Conservation (phyloP, 2,329 filamentous ascomycete genomes). For the Cercospora sesami region DNA sequence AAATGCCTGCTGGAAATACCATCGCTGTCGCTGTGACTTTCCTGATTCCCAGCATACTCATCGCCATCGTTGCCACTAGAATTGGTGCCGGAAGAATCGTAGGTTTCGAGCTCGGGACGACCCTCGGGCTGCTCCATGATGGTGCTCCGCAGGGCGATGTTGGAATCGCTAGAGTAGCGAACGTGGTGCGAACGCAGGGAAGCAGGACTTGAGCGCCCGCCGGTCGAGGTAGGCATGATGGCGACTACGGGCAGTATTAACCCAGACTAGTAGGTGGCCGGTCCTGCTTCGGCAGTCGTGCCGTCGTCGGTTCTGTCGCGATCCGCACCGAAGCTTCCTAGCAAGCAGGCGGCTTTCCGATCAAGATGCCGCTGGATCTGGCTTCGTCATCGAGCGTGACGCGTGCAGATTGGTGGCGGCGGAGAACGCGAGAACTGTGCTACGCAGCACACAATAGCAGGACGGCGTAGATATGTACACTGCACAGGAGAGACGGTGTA, state of each 20-base stretch:
- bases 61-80: conserved; percentile 32
- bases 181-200: conserved; percentile 20
- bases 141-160: conserved; percentile 22
- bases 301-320: conserved; percentile 1
- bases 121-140: conserved; percentile 39
- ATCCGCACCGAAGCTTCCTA: neutral
- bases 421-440: neutral
- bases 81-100: conserved; percentile 37
- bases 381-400: conserved; percentile 9
- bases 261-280: conserved; percentile 4
- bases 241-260: conserved; percentile 3
- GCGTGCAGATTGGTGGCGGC: conserved; percentile 5
- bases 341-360: conserved; percentile 3
- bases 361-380: conserved; percentile 8
- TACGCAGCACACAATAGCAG: neutral
- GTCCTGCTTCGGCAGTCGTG: conserved; percentile 9
- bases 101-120: conserved; percentile 36
- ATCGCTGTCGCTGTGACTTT: conserved; percentile 34
- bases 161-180: conserved; percentile 28
- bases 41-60: conserved; percentile 26
- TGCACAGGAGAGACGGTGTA: neutral
- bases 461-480: neutral
- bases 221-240: conserved; percentile 9
- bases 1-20: conserved; percentile 31
- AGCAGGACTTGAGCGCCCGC: conserved; percentile 10